Conservation (phyloP, 352 stramenopile species). For the Phytophthora fragariae region DNA sequence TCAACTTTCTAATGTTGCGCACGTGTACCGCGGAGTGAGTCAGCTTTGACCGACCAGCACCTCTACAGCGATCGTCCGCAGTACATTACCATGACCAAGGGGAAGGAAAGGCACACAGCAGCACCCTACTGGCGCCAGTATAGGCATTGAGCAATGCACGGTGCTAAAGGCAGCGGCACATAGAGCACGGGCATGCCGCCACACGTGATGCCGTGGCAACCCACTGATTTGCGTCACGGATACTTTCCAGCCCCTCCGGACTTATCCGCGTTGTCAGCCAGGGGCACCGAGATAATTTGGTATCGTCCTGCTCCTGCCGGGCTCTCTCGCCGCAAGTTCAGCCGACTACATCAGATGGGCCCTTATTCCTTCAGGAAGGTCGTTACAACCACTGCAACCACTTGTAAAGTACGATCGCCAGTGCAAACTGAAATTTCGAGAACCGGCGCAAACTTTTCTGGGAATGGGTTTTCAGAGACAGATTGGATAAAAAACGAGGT, state of each 20-base stretch:
- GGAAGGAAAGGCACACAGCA: slow-evolving; percentile 31
- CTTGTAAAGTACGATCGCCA: too few relatives aligned
- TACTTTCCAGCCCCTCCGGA: slow-evolving; percentile 10
- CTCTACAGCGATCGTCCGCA: not conserved
- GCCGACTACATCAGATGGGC: slow-evolving; percentile 24
- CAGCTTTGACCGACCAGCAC: not conserved
- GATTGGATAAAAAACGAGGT: not conserved
- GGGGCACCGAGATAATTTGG: slow-evolving; percentile 23
- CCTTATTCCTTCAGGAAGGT: not conserved
- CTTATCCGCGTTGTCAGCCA: slow-evolving; percentile 23
- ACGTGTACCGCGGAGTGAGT: not conserved
- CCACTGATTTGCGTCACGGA: slow-evolving; percentile 31
- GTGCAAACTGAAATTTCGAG: not conserved
- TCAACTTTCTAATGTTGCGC: slow-evolving; percentile 9
- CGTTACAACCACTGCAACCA: too few relatives aligned
- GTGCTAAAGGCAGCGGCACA: slow-evolving; percentile 14
- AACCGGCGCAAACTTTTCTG: not conserved
- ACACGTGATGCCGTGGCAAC: slow-evolving; percentile 10
- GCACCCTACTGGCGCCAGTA: slow-evolving; percentile 24
- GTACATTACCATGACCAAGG: not conserved
- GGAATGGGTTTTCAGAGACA: not conserved
- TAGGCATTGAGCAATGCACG: slow-evolving; percentile 21
- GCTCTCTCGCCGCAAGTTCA: slow-evolving; percentile 27
- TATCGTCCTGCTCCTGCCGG: not conserved
- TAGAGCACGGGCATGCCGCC: not conserved